Base-by-base conservation (phyloP, 805 yeast species). In the Metschnikowia picachoensis region DNA sequence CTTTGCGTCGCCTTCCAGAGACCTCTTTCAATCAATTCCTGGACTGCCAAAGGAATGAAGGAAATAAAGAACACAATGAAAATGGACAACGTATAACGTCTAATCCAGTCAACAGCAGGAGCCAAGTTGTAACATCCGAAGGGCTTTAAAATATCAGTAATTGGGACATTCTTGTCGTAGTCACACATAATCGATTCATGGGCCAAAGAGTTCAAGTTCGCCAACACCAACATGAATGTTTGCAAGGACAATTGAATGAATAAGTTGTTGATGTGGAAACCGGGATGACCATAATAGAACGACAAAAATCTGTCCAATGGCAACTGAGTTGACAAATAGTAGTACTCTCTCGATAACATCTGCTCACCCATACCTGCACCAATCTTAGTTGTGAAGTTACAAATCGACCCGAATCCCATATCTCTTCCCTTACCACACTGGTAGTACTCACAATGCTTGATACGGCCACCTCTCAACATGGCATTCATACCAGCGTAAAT, bases 321-420 rank as follows among this genome's bases (percentile, higher is more conserved):
- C 32, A 87, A 68, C 51, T 84, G 88, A 2, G 90, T 82, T 1
- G 91, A 86, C 51, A 87, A 71, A 60, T 86, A 85, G 63, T 79
- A 87, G 64, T 86, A 86, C 61, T 87, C 95, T 56, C 95, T 74
- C 4, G 92, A 85, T 46, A 87, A 72, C 79, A 85, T 81, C 60
- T 87, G 95, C 59, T 87, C 95, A 39, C 94, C 92, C 95, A 87
- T 87, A 48, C 94, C 95, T 44, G 94, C 88, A 39, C 95, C 95
- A 64, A 87, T 86, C 60, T 87, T 87, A 17, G 92, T 83, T 6
- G 87, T 85, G 66, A 87, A 87, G 62, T 85, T 86, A 64, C 85
- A 74, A 59, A 87, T 86, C 2, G 94, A 85, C 3, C 88, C 87
- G 65, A 87, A 86, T 4, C 95, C 94, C 59, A 87, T 73, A 69